phyloP scores from a whole-genome alignment of 2,329 filamentous ascomycete genomes.

The Calonectria hongkongensis region DNA sequence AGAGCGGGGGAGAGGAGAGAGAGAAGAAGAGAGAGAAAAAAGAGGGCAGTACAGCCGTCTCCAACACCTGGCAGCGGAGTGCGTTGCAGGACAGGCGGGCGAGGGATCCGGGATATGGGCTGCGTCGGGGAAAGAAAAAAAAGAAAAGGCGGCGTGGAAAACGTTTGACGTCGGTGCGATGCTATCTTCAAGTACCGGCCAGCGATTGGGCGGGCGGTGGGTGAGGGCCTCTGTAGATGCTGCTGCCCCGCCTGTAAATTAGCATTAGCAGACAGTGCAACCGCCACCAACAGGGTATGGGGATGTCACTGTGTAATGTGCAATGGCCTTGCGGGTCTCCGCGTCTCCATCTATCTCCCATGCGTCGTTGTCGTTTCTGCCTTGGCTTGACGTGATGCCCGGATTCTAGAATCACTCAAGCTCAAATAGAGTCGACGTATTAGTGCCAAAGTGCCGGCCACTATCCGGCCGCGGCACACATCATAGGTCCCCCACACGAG shows the following conservation, averaged over 20 bases:
- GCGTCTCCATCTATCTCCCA: background rate
- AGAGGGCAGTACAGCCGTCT: background rate
- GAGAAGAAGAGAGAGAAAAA: background rate
- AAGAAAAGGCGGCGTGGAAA: slow-evolving; percentile 29
- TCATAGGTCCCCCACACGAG: slow-evolving; percentile 30
- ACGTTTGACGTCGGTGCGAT: slow-evolving; percentile 30
- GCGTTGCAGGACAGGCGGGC: slow-evolving; percentile 11
- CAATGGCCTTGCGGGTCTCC: background rate
- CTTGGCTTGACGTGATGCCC: background rate
- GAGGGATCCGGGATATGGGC: background rate
- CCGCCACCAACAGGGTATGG: background rate
- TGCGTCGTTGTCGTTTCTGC: background rate
- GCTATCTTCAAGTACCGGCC: slow-evolving; percentile 27
- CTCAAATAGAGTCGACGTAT: slow-evolving; percentile 3
- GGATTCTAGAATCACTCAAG: slow-evolving; percentile 3
- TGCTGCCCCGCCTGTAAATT: slow-evolving; percentile 35
- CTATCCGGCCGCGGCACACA: slow-evolving; percentile 12
- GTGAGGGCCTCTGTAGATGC: slow-evolving; percentile 34
- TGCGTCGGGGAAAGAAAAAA: slow-evolving; percentile 3
- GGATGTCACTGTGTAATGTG: background rate
- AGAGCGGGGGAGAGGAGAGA: background rate
- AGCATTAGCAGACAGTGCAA: slow-evolving; percentile 1
- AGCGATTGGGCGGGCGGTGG: slow-evolving; percentile 32
- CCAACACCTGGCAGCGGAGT: slow-evolving; percentile 29
- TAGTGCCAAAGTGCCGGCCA: slow-evolving; percentile 20